Evolutionary conservation across 192 early-diverging fungal species (phyloP).

Genomic region (Coemansia erecta): DNA sequence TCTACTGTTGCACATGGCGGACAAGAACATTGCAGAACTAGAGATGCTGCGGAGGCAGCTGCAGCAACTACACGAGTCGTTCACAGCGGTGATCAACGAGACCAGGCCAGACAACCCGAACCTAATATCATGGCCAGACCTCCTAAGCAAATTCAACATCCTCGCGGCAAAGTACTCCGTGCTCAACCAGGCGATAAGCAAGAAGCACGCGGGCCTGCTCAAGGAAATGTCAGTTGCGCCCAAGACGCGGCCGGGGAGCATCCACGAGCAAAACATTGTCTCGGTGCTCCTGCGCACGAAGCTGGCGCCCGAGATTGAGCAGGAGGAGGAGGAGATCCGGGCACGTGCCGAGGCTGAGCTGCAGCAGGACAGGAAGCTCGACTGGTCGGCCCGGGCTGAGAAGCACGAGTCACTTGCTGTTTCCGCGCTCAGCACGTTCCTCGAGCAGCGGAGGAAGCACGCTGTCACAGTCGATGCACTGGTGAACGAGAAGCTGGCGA

Average conservation of each 20-base stretch:
- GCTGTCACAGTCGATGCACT: constrained; percentile 20
- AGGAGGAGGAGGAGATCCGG: constrained; percentile 48
- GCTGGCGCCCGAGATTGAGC: constrained; percentile 52
- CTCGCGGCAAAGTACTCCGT: constrained; percentile 50
- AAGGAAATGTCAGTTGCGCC: constrained; percentile 47
- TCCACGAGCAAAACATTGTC: constrained; percentile 53
- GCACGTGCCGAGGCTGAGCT: constrained; percentile 24
- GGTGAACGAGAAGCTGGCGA: constrained; percentile 12
- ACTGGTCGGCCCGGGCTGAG: constrained; percentile 25
- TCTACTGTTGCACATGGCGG: constrained; percentile 6
- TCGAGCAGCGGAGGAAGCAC: constrained; percentile 28
- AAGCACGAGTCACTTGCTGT: constrained; percentile 45
- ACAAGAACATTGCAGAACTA: constrained; percentile 44
- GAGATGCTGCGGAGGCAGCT: constrained; percentile 54
- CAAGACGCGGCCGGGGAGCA: constrained; percentile 29
- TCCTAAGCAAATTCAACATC: constrained; percentile 56
- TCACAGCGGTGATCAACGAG: constrained; percentile 37
- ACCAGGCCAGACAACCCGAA: constrained; percentile 46
- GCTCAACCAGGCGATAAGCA: constrained; percentile 38
- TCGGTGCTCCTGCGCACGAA: constrained; percentile 54
- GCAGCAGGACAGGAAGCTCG: constrained; percentile 25
- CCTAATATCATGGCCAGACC: constrained; percentile 47
- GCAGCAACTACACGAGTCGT: constrained; percentile 54
- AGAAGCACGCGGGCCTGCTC: constrained; percentile 36
- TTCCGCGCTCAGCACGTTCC: constrained; percentile 33